Conservation (phyloP, 345 rosid genomes). For the Odontarrhena argentea region DNA sequence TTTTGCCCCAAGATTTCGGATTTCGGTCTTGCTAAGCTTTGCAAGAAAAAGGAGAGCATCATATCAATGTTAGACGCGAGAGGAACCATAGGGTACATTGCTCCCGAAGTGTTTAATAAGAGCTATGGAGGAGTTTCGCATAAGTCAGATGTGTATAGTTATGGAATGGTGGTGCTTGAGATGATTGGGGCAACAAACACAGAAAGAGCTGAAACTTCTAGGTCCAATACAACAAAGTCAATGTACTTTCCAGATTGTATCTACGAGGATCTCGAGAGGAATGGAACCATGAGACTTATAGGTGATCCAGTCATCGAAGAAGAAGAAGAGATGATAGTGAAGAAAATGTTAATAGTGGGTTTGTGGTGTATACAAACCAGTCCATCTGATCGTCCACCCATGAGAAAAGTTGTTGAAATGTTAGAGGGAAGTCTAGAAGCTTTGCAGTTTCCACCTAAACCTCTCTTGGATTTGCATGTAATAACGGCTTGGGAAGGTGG, state of each 20-base stretch:
- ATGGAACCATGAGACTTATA: not conserved
- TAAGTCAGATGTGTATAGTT: conserved; percentile 49
- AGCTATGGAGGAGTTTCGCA: conserved; percentile 44
- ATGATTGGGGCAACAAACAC: conserved; percentile 30
- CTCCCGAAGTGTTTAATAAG: conserved; percentile 44
- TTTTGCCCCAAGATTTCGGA: conserved; percentile 51
- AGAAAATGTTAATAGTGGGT: conserved; percentile 37
- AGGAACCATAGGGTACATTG: conserved; percentile 47
- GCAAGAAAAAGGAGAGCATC: conserved; percentile 38
- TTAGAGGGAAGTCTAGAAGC: conserved; percentile 42
- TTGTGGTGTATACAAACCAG: conserved; percentile 46
- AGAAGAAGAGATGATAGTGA: conserved; percentile 31
- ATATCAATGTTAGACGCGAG: conserved; percentile 36
- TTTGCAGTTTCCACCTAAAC: conserved; percentile 48
- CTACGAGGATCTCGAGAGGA: conserved; percentile 32
- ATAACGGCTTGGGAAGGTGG: not conserved
- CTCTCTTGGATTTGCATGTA: conserved; percentile 22
- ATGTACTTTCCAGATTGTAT: conserved; percentile 39
- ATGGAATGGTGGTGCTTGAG: conserved; percentile 44
- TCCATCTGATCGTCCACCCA: conserved; percentile 40
- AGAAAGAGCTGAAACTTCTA: conserved; percentile 15
- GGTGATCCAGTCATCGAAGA: conserved; percentile 9
- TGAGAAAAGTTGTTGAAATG: conserved; percentile 43
- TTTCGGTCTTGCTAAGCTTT: conserved; percentile 53
- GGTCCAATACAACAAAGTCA: conserved; percentile 10